Percentiles rank a stretch among this genome's conserved stretches.
Conservation (phyloP, 805 yeast genomes). For the Schizosaccharomyces cryophilus region DNA sequence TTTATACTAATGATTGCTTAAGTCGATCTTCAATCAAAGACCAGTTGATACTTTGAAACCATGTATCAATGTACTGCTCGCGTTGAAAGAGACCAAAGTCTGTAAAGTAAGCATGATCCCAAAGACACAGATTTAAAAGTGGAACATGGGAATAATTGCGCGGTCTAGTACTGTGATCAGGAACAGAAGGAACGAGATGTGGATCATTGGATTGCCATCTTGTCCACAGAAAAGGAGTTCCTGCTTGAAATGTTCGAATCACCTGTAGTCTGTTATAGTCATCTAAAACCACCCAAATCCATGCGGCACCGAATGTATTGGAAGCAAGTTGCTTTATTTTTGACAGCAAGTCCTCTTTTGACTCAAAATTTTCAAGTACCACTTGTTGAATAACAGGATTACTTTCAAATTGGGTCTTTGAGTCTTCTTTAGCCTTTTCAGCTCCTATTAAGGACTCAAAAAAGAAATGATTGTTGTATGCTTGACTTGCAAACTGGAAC, state of each 20-base stretch:
- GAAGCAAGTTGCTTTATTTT: slow-evolving; percentile 43
- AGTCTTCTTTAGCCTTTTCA: not conserved
- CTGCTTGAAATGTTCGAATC: slow-evolving; percentile 70
- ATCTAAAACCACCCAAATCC: slow-evolving; percentile 64
- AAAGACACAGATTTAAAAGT: slow-evolving; percentile 49
- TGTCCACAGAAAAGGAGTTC: slow-evolving; percentile 34
- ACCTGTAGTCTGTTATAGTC: slow-evolving; percentile 28
- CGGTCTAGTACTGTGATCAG: not conserved
- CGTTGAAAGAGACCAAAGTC: slow-evolving; percentile 69
- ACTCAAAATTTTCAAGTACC: slow-evolving; percentile 44
- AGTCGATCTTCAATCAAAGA: not conserved
- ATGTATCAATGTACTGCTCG: slow-evolving; percentile 41
- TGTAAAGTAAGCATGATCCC: slow-evolving; percentile 70
- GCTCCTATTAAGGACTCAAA: slow-evolving; percentile 15
- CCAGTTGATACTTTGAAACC: slow-evolving; percentile 72
- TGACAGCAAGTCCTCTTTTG: slow-evolving; percentile 48
- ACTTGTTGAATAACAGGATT: slow-evolving; percentile 14
- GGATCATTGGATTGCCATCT: slow-evolving; percentile 5
- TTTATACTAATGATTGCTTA: not conserved
- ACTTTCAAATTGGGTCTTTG: not conserved
- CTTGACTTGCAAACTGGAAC: slow-evolving; percentile 69
- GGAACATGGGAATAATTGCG: slow-evolving; percentile 22
- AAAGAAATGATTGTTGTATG: slow-evolving; percentile 73
- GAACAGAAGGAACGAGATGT: not conserved
- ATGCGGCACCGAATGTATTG: slow-evolving; percentile 68